Base-by-base conservation (phyloP, 805 yeast genomes). In the Schwanniomyces sp. region DNA sequence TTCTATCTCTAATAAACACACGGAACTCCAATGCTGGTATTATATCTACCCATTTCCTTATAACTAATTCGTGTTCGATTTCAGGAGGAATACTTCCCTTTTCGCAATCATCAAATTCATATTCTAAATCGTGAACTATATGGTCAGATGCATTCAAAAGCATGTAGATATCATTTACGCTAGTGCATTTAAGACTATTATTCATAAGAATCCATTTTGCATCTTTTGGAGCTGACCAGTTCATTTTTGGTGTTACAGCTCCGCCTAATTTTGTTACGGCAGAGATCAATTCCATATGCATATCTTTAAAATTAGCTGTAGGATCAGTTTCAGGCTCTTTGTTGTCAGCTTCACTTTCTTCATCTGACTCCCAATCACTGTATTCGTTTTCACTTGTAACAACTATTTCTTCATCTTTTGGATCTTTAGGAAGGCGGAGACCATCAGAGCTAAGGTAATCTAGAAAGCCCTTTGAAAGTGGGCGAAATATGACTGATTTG, bases 201-300 rank as follows among this genome's bases (percentile, higher is more conserved):
- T 86, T 82, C 2, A 94, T 78, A 58, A 87, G 69, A 17, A 94
- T 92, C 99, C 98, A 94, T 0, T 84, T 80, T 1, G 98, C 88
- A 67, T 94, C 99, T 60, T 84, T 85, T 1, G 99, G 99, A 1
- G 97, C 87, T 0, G 97, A 90, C 99, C 99, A 94, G 71, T 94
- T 94, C 55, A 92, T 70, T 60, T 94, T 94, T 1, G 98, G 98
- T 1, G 89, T 77, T 2, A 91, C 89, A 1, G 81, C 69, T 0
- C 86, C 86, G 41, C 62, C 66, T 25, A 78, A 69, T 38, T 74
- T 70, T 2, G 53, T 50, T 11, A 94, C 78, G 0, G 74, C 59
- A 0, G 55, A 49, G 30, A 69, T 68, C 14, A 92, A 72, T 38
- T 72, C 56, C 0, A 69, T 55, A 58, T 91, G 95, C 17, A 91